Base-by-base conservation (phyloP, 495 filamentous ascomycete genomes). In the Aspergillus haitiensis region DNA sequence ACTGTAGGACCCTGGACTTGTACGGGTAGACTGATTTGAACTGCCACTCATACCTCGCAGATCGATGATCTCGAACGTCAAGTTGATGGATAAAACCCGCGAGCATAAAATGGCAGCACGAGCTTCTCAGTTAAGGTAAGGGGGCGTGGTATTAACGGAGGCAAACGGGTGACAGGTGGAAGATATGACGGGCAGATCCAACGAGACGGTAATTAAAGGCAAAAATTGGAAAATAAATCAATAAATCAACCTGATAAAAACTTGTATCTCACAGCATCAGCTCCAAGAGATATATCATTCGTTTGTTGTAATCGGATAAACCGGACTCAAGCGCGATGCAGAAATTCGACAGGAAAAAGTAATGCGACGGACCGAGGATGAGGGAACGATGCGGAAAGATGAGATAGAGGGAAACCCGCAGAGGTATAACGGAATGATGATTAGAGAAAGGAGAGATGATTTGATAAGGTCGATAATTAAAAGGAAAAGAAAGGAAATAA, bases 31-130 rank as follows among this genome's bases (percentile, higher is more conserved):
- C 69, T 78, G 77, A 58, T 71, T 78, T 59, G 75, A 77, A 68
- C 70, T 78, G 68, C 73, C 71, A 72, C 75, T 78, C 77, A 80
- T 80, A 64, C 75, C 75, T 80, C 64, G 70, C 70, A 55, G 65
- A 68, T 39, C 52, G 55, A 52, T 58, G 50, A 56, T 58, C 55
- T 42, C 50, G 59, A 44, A 58, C 55, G 57, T 63, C 54, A 45
- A 68, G 62, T 58, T 42, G 60, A 60, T 56, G 48, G 61, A 62
- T 59, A 53, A 58, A 45, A 44, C 46, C 48, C 65, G 70, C 66
- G 66, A 72, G 67, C 64, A 59, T 63, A 54, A 34, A 59, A 56
- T 45, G 57, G 53, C 61, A 62, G 63, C 64, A 58, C 69, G 60
- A 69, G 52, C 55, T 60, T 52, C 51, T 42, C 42, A 34, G 52